phyloP scores from a whole-genome alignment of 371 early-diverging fungal genomes.

The Syncephalastrum contaminatum region DNA sequence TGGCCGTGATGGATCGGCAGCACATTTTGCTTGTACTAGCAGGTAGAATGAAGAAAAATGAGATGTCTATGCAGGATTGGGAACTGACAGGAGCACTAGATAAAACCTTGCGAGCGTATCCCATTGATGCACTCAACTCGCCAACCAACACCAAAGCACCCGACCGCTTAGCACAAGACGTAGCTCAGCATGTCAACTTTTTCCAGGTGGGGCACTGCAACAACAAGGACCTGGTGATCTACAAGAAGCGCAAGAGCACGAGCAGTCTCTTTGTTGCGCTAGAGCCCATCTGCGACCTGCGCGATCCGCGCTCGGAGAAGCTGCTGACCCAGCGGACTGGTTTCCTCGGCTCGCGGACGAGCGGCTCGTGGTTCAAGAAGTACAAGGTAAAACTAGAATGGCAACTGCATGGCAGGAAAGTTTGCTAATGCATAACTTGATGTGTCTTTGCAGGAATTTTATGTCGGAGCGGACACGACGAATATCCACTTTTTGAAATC shows the following conservation, averaged over 20 bases:
- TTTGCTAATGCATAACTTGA: not conserved
- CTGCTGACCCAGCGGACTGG: conserved; percentile 34
- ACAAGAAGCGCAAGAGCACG: conserved; percentile 53
- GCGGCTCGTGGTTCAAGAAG: conserved; percentile 43
- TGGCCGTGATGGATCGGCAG: conserved; percentile 47
- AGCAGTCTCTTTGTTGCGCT: conserved; percentile 42
- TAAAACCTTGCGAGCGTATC: conserved; percentile 64
- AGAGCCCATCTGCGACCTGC: conserved; percentile 43
- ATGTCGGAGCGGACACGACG: conserved; percentile 78
- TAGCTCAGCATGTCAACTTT: conserved; percentile 70
- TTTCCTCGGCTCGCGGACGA: conserved; percentile 40
- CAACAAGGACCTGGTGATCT: conserved; percentile 59
- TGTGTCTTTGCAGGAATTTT: conserved; percentile 60
- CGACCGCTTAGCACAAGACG: conserved; percentile 49
- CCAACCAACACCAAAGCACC: conserved; percentile 37
- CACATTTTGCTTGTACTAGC: conserved; percentile 48
- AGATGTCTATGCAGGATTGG: too few relatives aligned
- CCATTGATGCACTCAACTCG: conserved; percentile 54
- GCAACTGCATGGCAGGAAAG: too few relatives aligned
- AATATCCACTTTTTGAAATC: conserved; percentile 75
- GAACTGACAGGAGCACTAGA: conserved; percentile 27
- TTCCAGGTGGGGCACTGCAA: conserved; percentile 76
- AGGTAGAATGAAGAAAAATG: conserved; percentile 17
- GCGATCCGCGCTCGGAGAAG: conserved; percentile 38
- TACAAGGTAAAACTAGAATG: conserved; percentile 34